Evolutionary conservation across 2,329 filamentous ascomycete species (phyloP).

Genomic region (Zymoseptoria brevis): DNA sequence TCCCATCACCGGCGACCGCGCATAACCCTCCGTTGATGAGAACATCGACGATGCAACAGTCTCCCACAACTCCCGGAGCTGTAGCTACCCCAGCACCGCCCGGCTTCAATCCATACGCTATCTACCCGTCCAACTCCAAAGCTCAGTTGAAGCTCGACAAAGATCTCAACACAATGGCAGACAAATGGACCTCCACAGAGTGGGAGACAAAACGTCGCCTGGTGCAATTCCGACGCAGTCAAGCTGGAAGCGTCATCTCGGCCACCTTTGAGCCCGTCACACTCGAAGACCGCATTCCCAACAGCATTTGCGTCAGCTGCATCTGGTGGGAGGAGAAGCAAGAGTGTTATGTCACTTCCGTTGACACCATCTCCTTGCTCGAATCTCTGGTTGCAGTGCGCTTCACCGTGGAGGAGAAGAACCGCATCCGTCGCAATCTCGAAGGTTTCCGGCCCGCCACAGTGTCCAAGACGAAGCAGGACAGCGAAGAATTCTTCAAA

Average conservation of each 20-base stretch:
- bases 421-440: slow-evolving; percentile 88
- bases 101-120: slow-evolving; percentile 66
- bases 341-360: slow-evolving; percentile 89
- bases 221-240: slow-evolving; percentile 78
- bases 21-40: slow-evolving; percentile 56
- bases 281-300: slow-evolving; percentile 67
- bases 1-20: slow-evolving; percentile 38
- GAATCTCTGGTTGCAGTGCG: slow-evolving; percentile 79
- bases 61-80: slow-evolving; percentile 37
- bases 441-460: slow-evolving; percentile 90
- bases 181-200: slow-evolving; percentile 77
- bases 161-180: slow-evolving; percentile 75
- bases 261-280: slow-evolving; percentile 72
- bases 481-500: slow-evolving; percentile 97
- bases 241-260: slow-evolving; percentile 72
- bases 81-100: slow-evolving; percentile 30
- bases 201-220: slow-evolving; percentile 70
- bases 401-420: slow-evolving; percentile 97
- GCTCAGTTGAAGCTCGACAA: slow-evolving; percentile 78
- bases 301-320: slow-evolving; percentile 92
- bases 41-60: slow-evolving; percentile 57
- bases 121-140: slow-evolving; percentile 65
- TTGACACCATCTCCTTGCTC: slow-evolving; percentile 91
- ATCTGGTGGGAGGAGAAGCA: slow-evolving; percentile 92
- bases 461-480: slow-evolving; percentile 83